Evolutionary conservation across 1,284 basidiomycete genomes (phyloP).

Genomic region (Marasmius sp.): DNA sequence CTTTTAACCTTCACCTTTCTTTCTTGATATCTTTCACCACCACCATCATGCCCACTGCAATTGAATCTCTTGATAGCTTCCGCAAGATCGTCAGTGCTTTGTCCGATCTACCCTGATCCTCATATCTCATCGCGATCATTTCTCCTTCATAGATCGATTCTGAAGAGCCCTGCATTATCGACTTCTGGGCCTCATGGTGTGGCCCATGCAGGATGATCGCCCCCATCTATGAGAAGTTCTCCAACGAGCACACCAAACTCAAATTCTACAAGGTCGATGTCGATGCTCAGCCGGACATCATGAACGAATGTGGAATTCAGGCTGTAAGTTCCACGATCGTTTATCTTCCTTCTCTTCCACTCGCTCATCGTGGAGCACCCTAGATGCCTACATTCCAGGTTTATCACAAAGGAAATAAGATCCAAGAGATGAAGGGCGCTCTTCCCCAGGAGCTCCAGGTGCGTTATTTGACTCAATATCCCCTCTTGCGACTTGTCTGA

Average conservation of each 20-base stretch:
- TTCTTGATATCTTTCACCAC: not conserved
- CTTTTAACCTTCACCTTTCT: not conserved
- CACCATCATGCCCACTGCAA: conserved; percentile 34
- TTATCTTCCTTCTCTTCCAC: not conserved
- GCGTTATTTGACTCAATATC: conserved; percentile 1
- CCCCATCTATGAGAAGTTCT: conserved; percentile 62
- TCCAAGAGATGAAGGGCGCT: conserved; percentile 60
- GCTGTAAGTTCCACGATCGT: conserved; percentile 37
- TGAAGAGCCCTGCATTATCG: conserved; percentile 50
- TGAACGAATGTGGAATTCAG: conserved; percentile 50
- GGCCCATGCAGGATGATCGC: conserved; percentile 70
- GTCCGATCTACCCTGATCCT: not conserved
- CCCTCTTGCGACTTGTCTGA: no score
- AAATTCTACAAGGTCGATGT: conserved; percentile 73
- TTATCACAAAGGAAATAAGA: conserved; percentile 61
- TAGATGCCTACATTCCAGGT: conserved; percentile 73
- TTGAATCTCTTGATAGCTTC: not conserved
- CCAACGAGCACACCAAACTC: conserved; percentile 36
- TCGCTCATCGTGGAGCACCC: not conserved
- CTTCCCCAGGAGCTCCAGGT: conserved; percentile 35
- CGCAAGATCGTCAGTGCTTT: not conserved
- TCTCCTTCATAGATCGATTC: conserved; percentile 40
- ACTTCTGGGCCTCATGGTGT: conserved; percentile 63
- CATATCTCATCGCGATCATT: not conserved
- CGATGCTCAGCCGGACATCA: conserved; percentile 41